Conservation (phyloP, 805 yeast genomes). For the Saccharomycopsis sp. region DNA sequence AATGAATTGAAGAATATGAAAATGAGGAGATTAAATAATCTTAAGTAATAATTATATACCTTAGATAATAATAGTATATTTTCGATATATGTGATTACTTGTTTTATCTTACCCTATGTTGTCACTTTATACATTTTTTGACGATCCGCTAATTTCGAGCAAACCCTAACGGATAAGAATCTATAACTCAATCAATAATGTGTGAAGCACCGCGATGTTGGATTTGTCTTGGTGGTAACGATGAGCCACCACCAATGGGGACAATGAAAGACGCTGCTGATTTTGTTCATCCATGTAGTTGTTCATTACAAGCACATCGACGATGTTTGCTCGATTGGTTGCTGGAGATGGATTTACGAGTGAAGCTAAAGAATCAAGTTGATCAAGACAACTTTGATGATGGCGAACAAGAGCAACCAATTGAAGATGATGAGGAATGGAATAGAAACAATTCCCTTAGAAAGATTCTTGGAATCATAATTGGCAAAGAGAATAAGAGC, state of each 20-base stretch:
- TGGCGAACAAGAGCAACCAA: neutral
- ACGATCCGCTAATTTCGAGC: too few species aligned
- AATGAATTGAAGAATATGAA: conserved; percentile 14
- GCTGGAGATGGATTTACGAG: conserved; percentile 25
- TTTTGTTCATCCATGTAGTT: conserved; percentile 33
- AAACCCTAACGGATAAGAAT: too few species aligned
- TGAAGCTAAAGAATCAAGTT: neutral
- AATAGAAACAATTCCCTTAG: neutral
- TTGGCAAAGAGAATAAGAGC: neutral
- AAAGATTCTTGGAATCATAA: neutral
- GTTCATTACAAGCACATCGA: conserved; percentile 33
- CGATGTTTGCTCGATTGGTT: conserved; percentile 34
- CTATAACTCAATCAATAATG: too few species aligned
- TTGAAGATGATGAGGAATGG: neutral
- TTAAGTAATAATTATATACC: too few species aligned
- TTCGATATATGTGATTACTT: too few species aligned
- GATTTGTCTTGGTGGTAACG: conserved; percentile 22
- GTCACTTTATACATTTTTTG: too few species aligned
- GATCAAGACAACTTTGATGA: neutral
- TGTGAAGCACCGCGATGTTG: conserved; percentile 22
- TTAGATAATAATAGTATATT: too few species aligned
- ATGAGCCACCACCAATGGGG: conserved; percentile 27
- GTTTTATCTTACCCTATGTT: too few species aligned
- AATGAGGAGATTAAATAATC: conserved; percentile 11
- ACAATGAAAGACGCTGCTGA: conserved; percentile 28